Conservation (phyloP, 495 filamentous ascomycete genomes). For the Tuber aestivum region DNA sequence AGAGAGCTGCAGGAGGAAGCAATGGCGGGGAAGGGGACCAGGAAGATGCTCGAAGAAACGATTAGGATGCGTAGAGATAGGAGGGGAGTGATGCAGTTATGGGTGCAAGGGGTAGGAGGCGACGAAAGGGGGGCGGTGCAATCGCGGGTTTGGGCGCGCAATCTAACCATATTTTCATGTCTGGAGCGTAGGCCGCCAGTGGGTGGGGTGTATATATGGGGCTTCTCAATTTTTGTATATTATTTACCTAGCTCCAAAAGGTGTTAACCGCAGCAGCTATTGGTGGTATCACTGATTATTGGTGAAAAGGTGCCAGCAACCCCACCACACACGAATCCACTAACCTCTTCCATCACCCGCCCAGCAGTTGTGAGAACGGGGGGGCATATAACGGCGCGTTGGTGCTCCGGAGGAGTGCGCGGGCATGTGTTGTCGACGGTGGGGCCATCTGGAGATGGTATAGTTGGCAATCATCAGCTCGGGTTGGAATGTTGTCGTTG, state of each 20-base stretch:
- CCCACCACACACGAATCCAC: background rate
- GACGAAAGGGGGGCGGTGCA: background rate
- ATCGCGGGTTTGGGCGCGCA: background rate
- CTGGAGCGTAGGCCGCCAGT: background rate
- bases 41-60: background rate
- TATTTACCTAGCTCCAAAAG: background rate
- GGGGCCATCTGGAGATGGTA: too few species aligned
- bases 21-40: background rate
- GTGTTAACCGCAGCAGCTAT: background rate
- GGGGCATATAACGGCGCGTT: too few species aligned
- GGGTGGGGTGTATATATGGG: background rate
- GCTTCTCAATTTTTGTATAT: background rate
- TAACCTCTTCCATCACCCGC: background rate
- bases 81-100: background rate
- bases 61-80: background rate
- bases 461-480: too few species aligned
- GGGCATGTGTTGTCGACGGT: too few species aligned
- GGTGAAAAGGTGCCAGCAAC: background rate
- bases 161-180: background rate
- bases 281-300: background rate
- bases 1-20: conserved; percentile 19
- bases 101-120: background rate
- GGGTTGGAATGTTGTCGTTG: too few species aligned
- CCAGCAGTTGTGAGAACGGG: background rate
- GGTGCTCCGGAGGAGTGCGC: too few species aligned